Percentiles rank a stretch among this genome's conserved stretches.
Conservation (phyloP, 2,329 filamentous ascomycete species). For the Thelonectria blattea region DNA sequence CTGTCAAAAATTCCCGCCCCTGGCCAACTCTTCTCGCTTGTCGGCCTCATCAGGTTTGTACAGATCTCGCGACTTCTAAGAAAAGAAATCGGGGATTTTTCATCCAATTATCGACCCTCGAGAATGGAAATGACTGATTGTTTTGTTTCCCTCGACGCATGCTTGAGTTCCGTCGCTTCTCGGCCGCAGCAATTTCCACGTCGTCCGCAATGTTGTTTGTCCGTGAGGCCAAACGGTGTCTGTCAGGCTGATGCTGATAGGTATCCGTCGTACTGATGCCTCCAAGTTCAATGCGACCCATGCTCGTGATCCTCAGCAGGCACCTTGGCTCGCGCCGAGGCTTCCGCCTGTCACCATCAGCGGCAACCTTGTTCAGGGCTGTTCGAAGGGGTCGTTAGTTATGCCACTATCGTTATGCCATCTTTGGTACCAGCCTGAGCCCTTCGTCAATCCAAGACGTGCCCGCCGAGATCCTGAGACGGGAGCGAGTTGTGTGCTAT, state of each 20-base stretch:
- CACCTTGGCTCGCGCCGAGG: background rate
- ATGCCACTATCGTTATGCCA: slow-evolving; percentile 12
- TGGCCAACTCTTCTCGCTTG: background rate
- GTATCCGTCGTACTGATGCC: background rate
- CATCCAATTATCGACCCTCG: background rate
- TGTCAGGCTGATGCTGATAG: background rate
- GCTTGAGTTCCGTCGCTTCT: slow-evolving; percentile 23
- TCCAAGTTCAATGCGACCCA: background rate
- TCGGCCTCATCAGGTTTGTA: background rate
- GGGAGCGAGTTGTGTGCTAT: slow-evolving; percentile 1
- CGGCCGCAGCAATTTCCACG: slow-evolving; percentile 25
- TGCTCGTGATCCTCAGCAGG: background rate
- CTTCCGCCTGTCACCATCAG: background rate
- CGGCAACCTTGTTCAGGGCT: slow-evolving; percentile 3
- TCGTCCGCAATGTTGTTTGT: slow-evolving; percentile 8
- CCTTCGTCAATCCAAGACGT: slow-evolving; percentile 5
- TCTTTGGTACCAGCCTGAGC: background rate
- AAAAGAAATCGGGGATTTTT: slow-evolving; percentile 1
- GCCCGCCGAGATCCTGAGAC: slow-evolving; percentile 11
- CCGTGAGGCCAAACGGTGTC: slow-evolving; percentile 7
- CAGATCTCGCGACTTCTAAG: slow-evolving; percentile 12
- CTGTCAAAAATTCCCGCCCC: background rate
- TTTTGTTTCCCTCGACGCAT: slow-evolving; percentile 20
- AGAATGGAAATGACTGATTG: background rate
- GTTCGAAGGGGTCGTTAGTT: slow-evolving; percentile 12